Conservation (phyloP, 2,329 filamentous ascomycete genomes). For the Pseudogymnoascus sp. region DNA sequence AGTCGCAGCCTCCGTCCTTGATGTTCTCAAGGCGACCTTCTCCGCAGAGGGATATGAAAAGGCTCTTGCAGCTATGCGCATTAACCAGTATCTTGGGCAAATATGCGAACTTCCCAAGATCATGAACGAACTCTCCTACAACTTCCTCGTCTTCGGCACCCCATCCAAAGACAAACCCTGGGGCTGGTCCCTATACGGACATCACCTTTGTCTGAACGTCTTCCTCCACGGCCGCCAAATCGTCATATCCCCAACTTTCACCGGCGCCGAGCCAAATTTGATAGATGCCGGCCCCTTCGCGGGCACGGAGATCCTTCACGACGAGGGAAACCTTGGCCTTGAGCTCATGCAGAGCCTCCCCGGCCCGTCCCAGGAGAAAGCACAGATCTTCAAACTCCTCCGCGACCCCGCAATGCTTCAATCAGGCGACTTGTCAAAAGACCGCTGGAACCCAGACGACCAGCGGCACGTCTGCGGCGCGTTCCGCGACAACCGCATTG, state of each 20-base stretch:
- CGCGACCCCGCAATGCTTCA: constrained; percentile 57
- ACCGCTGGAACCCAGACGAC: constrained; percentile 73
- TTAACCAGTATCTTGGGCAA: constrained; percentile 15
- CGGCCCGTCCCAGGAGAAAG: constrained; percentile 22
- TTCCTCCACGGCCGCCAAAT: constrained; percentile 59
- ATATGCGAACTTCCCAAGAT: constrained; percentile 11
- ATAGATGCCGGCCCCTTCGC: constrained; percentile 26
- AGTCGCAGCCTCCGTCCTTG: constrained; percentile 9
- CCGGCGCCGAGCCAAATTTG: constrained; percentile 65
- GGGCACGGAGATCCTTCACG: constrained; percentile 22
- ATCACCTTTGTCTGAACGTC: constrained; percentile 65
- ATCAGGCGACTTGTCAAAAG: constrained; percentile 35
- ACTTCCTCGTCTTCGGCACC: constrained; percentile 15
- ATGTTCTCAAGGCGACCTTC: constrained; percentile 13
- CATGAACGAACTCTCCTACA: constrained; percentile 15
- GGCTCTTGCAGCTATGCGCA: constrained; percentile 11
- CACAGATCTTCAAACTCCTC: constrained; percentile 50
- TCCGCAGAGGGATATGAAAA: constrained; percentile 15
- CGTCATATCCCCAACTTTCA: constrained; percentile 65
- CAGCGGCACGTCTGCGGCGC: constrained; percentile 72
- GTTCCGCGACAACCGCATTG: constrained; percentile 67
- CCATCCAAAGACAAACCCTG: constrained; percentile 13
- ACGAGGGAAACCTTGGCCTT: constrained; percentile 30
- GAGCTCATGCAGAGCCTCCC: constrained; percentile 26
- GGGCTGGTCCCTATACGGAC: constrained; percentile 48